phyloP scores from a whole-genome alignment of 78 protist genomes.

The Mastigamoeba balamuthi region DNA sequence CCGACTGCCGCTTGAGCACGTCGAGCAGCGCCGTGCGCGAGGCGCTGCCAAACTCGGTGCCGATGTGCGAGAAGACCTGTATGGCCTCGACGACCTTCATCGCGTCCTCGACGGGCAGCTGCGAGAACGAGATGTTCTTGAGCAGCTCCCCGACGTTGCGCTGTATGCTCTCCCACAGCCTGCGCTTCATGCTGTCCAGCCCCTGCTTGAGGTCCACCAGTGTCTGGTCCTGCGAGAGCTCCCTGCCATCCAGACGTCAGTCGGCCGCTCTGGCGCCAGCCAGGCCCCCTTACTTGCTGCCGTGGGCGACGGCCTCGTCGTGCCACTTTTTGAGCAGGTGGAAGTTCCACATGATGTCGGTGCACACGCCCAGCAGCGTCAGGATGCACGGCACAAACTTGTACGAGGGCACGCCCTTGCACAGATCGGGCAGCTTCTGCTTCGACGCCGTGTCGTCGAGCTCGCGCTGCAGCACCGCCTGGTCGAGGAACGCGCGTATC shows the following conservation, averaged over 20 bases:
- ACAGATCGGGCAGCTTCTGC: no score
- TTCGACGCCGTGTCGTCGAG: no score
- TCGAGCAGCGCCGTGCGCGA: neutral
- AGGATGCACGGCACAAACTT: neutral
- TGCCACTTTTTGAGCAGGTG: neutral
- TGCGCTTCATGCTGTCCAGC: neutral
- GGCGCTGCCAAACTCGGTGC: neutral
- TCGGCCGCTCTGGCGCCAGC: no score
- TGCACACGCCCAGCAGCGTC: neutral
- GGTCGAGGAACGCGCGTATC: no score
- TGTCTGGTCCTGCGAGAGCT: neutral
- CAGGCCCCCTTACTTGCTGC: no score
- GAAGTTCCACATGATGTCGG: neutral
- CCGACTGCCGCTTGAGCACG: neutral
- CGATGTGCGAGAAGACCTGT: neutral
- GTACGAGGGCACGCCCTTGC: neutral
- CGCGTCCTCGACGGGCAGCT: no score
- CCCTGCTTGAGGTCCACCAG: neutral
- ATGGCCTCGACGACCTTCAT: no score
- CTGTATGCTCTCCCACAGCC: neutral
- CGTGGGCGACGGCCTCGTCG: neutral
- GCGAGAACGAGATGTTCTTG: no score
- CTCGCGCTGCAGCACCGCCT: no score
- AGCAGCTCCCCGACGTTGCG: neutral
- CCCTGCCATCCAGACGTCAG: no score